Evolutionary conservation across 805 yeast species (phyloP), one percentile per base, ranked within the genome.

Genomic region (Saccharomyces jurei): DNA sequence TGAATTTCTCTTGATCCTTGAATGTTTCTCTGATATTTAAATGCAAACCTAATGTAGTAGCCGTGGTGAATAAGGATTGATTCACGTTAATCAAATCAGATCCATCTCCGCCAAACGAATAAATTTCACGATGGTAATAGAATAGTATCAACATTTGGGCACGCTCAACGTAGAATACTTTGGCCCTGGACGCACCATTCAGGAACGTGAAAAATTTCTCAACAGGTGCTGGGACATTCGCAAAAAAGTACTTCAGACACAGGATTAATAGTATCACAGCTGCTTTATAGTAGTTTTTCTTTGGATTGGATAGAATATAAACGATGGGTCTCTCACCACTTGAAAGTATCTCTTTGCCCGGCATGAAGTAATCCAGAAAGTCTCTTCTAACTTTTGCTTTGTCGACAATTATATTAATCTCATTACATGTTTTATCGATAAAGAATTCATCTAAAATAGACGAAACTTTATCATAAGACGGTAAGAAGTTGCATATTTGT

Each of bases 181-280:
- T 70, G 1, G 62, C 61, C 6, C 68, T 58, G 6, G 60, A 44
- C 22, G 63, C 58, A 1, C 74, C 74, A n/a, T 58, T 54, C 32
- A 70, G 46, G 49, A 56, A 58, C 1, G 60, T 56, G 11, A 62
- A 50, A 28, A 68, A 64, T 21, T 53, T 48, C n/a, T 54, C 50
- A 9, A 69, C 41, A 3, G 63, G 47, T 1, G 48, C 36, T 5
- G 72, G 72, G 1, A 58, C 31, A 11, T 46, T 26, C 17, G 49
- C 30, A 28, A 50, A 54, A 48, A 49, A 68, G 29, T 57, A 52
- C 2, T 56, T 59, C 6, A 62, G 51, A 3, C 56, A 48, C 10
- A 69, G 32, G 4, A 70, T 59, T 50, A 53, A 56, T 3, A 69
- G 22, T 2, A 70, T 58, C 1, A 68, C 63, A 10, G 65, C 74